A percentile compares a stretch with the other conserved stretches of the same genome.
These are phyloP conservation scores for Paecilomyces sp. DNA, from an alignment of 2,329 filamentous ascomycete genomes.

Conservation along the genomic window DNA sequence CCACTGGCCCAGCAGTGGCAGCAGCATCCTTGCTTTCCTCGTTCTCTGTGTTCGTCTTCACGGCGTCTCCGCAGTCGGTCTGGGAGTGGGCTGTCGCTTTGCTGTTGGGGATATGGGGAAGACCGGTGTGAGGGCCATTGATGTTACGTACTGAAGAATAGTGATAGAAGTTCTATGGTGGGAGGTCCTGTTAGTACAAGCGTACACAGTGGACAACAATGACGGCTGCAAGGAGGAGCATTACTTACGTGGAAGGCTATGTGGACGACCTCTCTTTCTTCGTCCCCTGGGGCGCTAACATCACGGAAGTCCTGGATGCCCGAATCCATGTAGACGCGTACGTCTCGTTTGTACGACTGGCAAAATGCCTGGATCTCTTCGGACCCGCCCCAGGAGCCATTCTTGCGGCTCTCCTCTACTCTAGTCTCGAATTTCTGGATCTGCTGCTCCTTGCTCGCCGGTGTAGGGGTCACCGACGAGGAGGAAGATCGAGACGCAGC, in stretches of 20 bases:
- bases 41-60: constrained; percentile 12
- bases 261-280: constrained; percentile 39
- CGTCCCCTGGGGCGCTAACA: constrained; percentile 32
- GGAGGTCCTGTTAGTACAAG: constrained; percentile 6
- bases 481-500: constrained; percentile 36
- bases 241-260: constrained; percentile 57
- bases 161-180: constrained; percentile 53
- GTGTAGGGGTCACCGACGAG: constrained; percentile 35
- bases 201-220: neutral
- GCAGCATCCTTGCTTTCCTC: constrained; percentile 29
- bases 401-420: constrained; percentile 52
- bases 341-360: constrained; percentile 53
- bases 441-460: constrained; percentile 50
- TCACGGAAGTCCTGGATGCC: constrained; percentile 38
- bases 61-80: neutral
- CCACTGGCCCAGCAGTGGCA: constrained; percentile 18
- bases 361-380: constrained; percentile 62
- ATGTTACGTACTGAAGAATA: constrained; percentile 60
- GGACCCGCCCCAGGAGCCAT: constrained; percentile 59
- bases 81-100: constrained; percentile 13
- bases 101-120: constrained; percentile 39
- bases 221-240: constrained; percentile 8
- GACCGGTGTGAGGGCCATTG: constrained; percentile 51
- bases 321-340: constrained; percentile 50
- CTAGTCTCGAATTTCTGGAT: constrained; percentile 50